Base-by-base conservation (phyloP, 1,139 yeast species). In the Yamadazyma spencermartinsiae region DNA sequence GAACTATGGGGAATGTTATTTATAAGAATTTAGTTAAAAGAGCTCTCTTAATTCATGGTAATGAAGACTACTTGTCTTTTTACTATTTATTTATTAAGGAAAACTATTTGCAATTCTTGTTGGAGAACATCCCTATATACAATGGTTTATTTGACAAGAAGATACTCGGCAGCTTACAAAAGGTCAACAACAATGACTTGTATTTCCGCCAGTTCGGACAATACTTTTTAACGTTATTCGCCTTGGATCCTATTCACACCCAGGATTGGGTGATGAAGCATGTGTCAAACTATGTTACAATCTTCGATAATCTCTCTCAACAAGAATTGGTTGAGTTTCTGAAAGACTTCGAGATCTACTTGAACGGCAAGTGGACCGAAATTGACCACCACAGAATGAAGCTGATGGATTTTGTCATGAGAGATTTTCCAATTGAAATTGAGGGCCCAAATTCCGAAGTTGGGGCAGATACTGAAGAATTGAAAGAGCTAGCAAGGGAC, bases 161-260 rank as follows among this genome's bases (percentile, higher is more conserved):
- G 3, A 19, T 33, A 4, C 2, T 19, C 11, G 29, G 17, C 2
- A 5, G 8, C 3, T 18, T 42, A 21, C 2, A 14, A 1, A 11
- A 21, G 12, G 16, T 7, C 15, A 40, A 34, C 9, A 19, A 34
- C 9, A 25, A 27, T 18, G 43, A 42, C 27, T 20, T 42, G 7
- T 36, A 47, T 10, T 36, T 38, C 24, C 30, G 46, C 5, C 60
- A 56, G 34, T 58, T 59, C 33, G 47, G 54, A 3, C 63, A 56
- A 37, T 56, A 55, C 40, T 42, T 56, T 33, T 42, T 55, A 0
- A 37, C 48, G 10, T 20, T 52, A 4, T 25, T 37, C 2, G 16
- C 44, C n/a, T 18, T 16, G 6, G 39, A 51, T 10, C 36, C 38
- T 3, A 34, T 31, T 3, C 27, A 31, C 2, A 36, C 47, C 4